Evolutionary conservation across 2,329 filamentous ascomycete species (phyloP).

Genomic region (Xylariales sp.): DNA sequence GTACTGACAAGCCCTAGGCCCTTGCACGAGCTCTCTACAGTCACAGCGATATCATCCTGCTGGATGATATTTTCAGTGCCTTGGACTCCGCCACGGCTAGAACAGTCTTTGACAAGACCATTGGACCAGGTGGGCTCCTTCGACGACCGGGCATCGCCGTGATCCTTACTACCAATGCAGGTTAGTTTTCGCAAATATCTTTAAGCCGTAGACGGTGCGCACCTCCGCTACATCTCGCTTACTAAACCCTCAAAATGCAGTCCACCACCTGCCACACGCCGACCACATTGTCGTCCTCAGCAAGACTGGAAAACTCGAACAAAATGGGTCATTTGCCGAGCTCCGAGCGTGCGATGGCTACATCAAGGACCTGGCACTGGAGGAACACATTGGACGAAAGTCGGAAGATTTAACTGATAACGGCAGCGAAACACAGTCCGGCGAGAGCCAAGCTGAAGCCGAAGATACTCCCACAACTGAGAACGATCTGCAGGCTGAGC

Average conservation of each 20-base stretch:
- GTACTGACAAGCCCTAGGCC: constrained; percentile 19
- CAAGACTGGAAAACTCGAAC: not conserved
- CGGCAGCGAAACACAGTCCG: no score
- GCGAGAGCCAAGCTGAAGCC: no score
- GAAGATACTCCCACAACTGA: no score
- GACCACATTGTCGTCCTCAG: not conserved
- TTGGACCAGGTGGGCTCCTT: constrained; percentile 24
- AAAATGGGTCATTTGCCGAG: no score
- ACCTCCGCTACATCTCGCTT: not conserved
- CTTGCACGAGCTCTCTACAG: constrained; percentile 31
- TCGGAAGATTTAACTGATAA: no score
- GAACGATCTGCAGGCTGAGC: no score
- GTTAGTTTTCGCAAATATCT: constrained; percentile 15
- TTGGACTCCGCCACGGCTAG: constrained; percentile 29
- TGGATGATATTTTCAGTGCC: constrained; percentile 32
- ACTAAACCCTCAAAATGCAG: not conserved
- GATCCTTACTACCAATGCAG: constrained; percentile 25
- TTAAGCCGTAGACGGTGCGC: no score
- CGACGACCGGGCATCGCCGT: constrained; percentile 22
- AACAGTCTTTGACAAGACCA: constrained; percentile 22
- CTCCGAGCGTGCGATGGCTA: no score
- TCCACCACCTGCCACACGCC: not conserved
- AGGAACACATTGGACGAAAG: no score
- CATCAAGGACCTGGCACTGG: no score
- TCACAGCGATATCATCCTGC: constrained; percentile 20